Base-by-base conservation (phyloP, 2,329 filamentous ascomycete species). In the Fusarium heterosporum region DNA sequence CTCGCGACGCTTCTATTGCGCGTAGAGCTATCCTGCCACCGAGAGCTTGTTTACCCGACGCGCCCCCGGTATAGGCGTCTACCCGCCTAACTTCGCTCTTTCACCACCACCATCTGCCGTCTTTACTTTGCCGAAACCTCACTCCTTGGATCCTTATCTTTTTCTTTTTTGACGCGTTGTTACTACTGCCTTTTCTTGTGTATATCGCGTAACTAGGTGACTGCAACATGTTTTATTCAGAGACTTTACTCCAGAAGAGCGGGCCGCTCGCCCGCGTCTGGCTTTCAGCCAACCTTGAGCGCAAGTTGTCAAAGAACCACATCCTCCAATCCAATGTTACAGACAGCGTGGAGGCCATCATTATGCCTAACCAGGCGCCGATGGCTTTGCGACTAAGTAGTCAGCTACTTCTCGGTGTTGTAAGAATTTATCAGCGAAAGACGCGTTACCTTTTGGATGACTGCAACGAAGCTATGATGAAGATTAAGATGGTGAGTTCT, bases 221-320 rank as follows among this genome's bases (percentile, higher is more conserved):
- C 70, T 69, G 56, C 81, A 82, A 76, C 78, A 99, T 99, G 96
- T 99, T 99, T 82, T 98, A 97, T 80, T 97, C 96, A 53, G 93
- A 97, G 84, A 93, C 93, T 55, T 88, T 99, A 61, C 88, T 99
- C 74, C 93, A 94, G 78, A 97, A 97, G 89, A 97, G 93, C 73
- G 96, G 96, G 84, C 95, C 96, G 75, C 82, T 99, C 84, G 96
- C 96, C 81, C 93, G 93, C 77, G 94, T 98, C 82, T 99, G 96
- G 96, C 88, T 98, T 64, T 97, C 96, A 30, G 93, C 96, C 83
- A 99, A 98, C 80, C 86, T 98, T 69, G 96, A 98, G 87, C 93
- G 95, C 84, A 99, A 98, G 83, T 89, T 99, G 62, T 97, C 94
- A 72, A 99, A 99, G 82, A 93, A 93, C 67, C 93, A 97, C 75